Evolutionary conservation across 2,329 filamentous ascomycete genomes (phyloP), one percentile per base, ranked within the genome.

Genomic region (Cadophora sp.): DNA sequence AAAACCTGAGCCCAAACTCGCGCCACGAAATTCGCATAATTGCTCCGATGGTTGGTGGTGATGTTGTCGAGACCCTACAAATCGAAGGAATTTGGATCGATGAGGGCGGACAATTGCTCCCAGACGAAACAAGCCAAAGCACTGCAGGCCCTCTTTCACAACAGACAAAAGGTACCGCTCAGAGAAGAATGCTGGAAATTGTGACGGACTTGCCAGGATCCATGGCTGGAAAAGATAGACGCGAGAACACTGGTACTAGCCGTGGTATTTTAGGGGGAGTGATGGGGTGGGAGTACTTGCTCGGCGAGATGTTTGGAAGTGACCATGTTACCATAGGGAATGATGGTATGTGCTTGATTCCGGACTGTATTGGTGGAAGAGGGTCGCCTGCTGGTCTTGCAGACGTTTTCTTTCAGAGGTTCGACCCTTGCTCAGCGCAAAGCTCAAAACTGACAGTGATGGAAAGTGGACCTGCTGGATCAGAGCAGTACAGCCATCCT

Each of bases 261-360:
- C 68, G 62, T 36, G 61, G 66, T 39, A 71, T 74, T 50, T 64
- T 75, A 4, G 61, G 70, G 9, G 71, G 73, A 24, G 72, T 74
- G 1, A 76, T 74, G 68, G 76, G 77, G 4, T 79, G 77, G 77
- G 77, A 78, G 59, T 79, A 76, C 62, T 58, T 79, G 39, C 70
- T 79, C 1, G 77, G 77, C 43, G 77, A 79, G 59, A 78, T 79
- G 77, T 78, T 79, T 64, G 72, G 71, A 33, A 74, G 68, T 8
- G 76, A 79, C 66, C 78, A 79, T 70, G 72, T 75, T 36, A 71
- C 70, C 27, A 71, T 78, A 51, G 73, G 75, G 9, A 72, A 76
- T 56, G 75, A 78, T 62, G 77, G 76, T 0, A 78, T 78, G 76
- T 79, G 78, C 63, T 67, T 79, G 27, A 72, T 71, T 47, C 71